Evolutionary conservation across 805 yeast genomes (phyloP), one percentile per base, ranked within the genome.

Genomic region (Cyberlindnera subsufficiens): DNA sequence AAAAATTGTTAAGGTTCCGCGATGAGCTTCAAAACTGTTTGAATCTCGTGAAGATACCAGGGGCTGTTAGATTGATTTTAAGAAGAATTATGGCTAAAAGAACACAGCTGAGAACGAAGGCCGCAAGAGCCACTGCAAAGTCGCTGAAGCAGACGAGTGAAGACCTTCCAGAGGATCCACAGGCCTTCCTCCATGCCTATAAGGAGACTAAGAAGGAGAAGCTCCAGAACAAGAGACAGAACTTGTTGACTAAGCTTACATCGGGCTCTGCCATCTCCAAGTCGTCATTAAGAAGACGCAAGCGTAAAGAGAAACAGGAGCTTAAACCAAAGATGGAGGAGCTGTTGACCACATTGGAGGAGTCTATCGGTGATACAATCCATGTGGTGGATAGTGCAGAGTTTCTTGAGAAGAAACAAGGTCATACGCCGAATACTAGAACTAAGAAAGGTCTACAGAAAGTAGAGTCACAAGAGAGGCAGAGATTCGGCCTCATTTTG

Each of bases 251-350:
- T 32, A 66, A 59, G 41, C 66, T 72, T 45, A 53, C 59, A 30
- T 55, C 55, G 22, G 65, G 63, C 6, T 56, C 37, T 16, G 75
- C 76, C 18, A 69, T 85, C 35, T 80, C 88, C 17, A 85, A 84
- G 57, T 79, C 87, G 6, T 68, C 88, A 0, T 47, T 73, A 3
- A 72, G 87, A 56, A 71, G 82, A 60, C 72, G 87, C 50, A 80
- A 81, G 53, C 77, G 86, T 50, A 75, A 72, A 52, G 68, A 71
- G 38, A 75, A 74, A 52, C 84, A 82, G 43, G 77, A 80, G 50
- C 65, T 86, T 46, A 76, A 75, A 52, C 87, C 90, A 5, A 74
- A 79, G 53, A 72, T 85, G 76, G 68, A 72, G 41, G 93, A 85
- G 50, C 61, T 85, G 36, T 64, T 80, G 42, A 66, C 67, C 25